These are phyloP conservation scores for Helotiales sp. DNA, from an alignment of 2,329 filamentous ascomycete genomes.

Conservation along the genomic window DNA sequence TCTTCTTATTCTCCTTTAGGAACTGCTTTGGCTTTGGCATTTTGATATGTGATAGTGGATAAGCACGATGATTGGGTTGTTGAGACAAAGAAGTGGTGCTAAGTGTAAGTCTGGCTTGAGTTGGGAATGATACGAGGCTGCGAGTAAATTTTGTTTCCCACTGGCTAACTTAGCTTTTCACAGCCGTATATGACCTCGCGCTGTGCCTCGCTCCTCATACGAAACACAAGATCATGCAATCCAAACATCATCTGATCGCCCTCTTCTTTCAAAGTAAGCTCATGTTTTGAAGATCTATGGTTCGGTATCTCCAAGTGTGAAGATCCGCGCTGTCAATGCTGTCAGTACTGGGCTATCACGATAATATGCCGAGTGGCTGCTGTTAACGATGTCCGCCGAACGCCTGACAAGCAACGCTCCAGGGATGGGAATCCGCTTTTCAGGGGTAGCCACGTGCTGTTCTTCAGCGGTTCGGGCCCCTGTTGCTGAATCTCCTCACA, in stretches of 20 bases:
- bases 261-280: too few relatives aligned
- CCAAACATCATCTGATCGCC: not conserved
- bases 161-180: not conserved
- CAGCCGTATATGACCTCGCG: not conserved
- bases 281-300: not conserved
- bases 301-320: too few relatives aligned
- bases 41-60: constrained; percentile 1
- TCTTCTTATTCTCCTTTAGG: constrained; percentile 43
- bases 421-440: not conserved
- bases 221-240: not conserved
- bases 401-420: not conserved
- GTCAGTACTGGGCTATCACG: too few relatives aligned
- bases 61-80: not conserved
- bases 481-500: not conserved
- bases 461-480: too few relatives aligned
- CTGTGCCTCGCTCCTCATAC: not conserved
- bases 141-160: not conserved
- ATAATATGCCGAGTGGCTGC: too few relatives aligned
- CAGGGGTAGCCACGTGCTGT: not conserved
- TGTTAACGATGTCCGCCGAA: too few relatives aligned
- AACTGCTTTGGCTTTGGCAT: constrained; percentile 36
- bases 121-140: not conserved
- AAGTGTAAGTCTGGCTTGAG: not conserved
- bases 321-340: too few relatives aligned
- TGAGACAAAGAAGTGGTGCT: not conserved